Conservation (phyloP, 495 filamentous ascomycete species). For the Aspergillus saccharolyticus region DNA sequence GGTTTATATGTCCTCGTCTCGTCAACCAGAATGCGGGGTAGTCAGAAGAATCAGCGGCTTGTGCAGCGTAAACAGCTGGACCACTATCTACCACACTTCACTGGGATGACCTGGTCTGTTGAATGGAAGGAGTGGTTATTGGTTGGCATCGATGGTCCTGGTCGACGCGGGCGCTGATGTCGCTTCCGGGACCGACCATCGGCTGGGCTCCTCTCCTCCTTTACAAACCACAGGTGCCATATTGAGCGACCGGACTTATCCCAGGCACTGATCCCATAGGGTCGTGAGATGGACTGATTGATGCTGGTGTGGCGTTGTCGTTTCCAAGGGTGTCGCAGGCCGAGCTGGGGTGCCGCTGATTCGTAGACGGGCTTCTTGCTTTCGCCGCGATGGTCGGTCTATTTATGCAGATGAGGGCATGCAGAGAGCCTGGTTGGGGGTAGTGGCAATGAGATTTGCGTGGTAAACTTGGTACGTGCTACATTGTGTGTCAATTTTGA, state of each 20-base stretch:
- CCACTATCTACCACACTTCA: slow-evolving; percentile 5
- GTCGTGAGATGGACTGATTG: neutral
- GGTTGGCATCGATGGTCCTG: slow-evolving; percentile 2
- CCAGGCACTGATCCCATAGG: neutral
- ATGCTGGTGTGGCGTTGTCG: neutral
- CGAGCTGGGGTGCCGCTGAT: neutral
- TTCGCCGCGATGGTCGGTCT: neutral
- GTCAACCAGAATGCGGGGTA: slow-evolving; percentile 16
- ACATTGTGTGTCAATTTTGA: neutral
- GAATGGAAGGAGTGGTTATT: slow-evolving; percentile 7
- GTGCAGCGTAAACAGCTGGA: slow-evolving; percentile 6
- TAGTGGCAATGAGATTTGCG: neutral
- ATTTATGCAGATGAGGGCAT: neutral
- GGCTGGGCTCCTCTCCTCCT: neutral
- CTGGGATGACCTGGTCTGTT: slow-evolving; percentile 2
- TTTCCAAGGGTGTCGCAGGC: neutral
- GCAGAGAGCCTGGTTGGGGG: neutral
- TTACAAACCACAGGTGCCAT: neutral
- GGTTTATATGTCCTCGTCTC: slow-evolving; percentile 15
- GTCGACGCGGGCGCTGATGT: neutral
- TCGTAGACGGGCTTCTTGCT: neutral
- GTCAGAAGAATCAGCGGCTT: slow-evolving; percentile 12
- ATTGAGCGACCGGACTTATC: neutral
- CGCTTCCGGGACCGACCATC: neutral
- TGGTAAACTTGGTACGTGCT: neutral